Base-by-base conservation (phyloP, 306 rosid genomes). In the Lathyrus sativus region DNA sequence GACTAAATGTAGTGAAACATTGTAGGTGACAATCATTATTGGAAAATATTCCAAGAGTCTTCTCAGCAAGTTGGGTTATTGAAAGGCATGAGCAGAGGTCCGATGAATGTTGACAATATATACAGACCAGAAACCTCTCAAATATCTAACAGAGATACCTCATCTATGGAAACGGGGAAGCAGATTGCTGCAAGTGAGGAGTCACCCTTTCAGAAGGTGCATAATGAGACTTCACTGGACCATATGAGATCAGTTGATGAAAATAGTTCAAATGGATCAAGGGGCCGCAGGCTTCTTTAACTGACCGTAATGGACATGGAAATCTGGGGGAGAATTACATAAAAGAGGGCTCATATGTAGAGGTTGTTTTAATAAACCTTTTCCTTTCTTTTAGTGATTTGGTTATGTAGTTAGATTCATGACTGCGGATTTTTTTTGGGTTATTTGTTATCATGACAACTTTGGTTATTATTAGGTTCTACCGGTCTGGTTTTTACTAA, bases 271-370 rank as follows among this genome's bases (percentile, higher is more conserved):
- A 80, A 53, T 62, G 85, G 81, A 61, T 76, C 62, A 49, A 84
- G 78, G 70, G 88, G 82, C 24, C 73, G 6, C 61, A 83, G 63
- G 73, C 78, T 56, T 60, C 81, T 41, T 29, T 70, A 8, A 12
- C 59, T 46, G 67, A 46, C 69, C 75, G 57, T 39, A 73, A 76
- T 67, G 76, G 68, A 44, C 51, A 62, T 73, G 88, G 66, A 78
- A 84, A 79, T 70, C 62, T 74, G 39, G 80, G 71, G 42, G 76
- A 84, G 54, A 79, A 57, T 60, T 73, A 45, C 80, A 79, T 93
- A 70, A 81, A 77, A 82, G 96, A 88, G 78, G 97, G 95, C 63
- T 88, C 97, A 14, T 80, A 53, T 82, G 95, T 90, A 7, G 99
- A 95, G 99, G 99, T 95, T 65, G 42, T 59, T 66, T 41, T 68